A percentile compares a stretch with the other conserved stretches of the same genome.
Evolutionary conservation across 768 basidiomycete species (phyloP).

Genomic region (Rhodotorula graminis): DNA sequence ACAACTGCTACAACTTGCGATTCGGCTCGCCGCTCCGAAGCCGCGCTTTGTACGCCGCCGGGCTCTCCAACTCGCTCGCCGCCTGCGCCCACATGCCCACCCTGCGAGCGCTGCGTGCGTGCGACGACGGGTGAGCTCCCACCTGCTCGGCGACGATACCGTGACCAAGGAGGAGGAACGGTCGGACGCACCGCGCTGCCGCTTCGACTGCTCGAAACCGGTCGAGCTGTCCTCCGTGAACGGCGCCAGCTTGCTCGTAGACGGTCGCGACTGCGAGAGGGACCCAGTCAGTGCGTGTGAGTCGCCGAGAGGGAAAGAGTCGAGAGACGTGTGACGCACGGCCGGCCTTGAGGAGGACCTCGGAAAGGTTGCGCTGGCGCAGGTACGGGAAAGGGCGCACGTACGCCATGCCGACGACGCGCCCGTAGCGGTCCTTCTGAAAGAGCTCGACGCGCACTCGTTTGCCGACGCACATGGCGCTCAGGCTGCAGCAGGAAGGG

Average conservation of each 20-base stretch:
- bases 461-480: slow-evolving; percentile 56
- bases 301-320: too few species aligned
- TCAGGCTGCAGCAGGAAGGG: slow-evolving; percentile 50
- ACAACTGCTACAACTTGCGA: too few species aligned
- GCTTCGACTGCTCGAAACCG: slow-evolving; percentile 60
- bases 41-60: slow-evolving; percentile 74
- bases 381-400: slow-evolving; percentile 7
- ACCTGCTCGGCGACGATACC: too few species aligned
- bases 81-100: slow-evolving; percentile 67
- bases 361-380: background rate
- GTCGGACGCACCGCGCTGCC: slow-evolving; percentile 59
- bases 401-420: slow-evolving; percentile 53
- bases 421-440: slow-evolving; percentile 73
- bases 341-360: slow-evolving; percentile 8
- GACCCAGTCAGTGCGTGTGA: too few species aligned
- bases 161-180: too few species aligned
- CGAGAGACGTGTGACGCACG: too few species aligned
- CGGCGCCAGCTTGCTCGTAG: slow-evolving; percentile 60
- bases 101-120: slow-evolving; percentile 54
- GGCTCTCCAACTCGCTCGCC: slow-evolving; percentile 56
- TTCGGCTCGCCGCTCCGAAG: slow-evolving; percentile 9
- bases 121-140: too few species aligned
- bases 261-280: slow-evolving; percentile 21
- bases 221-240: slow-evolving; percentile 58
- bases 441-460: slow-evolving; percentile 67